A percentile compares a stretch with the other conserved stretches of the same genome.
Conservation (phyloP, 148 eudicot species). For the Vaccinium macrocarpon region DNA sequence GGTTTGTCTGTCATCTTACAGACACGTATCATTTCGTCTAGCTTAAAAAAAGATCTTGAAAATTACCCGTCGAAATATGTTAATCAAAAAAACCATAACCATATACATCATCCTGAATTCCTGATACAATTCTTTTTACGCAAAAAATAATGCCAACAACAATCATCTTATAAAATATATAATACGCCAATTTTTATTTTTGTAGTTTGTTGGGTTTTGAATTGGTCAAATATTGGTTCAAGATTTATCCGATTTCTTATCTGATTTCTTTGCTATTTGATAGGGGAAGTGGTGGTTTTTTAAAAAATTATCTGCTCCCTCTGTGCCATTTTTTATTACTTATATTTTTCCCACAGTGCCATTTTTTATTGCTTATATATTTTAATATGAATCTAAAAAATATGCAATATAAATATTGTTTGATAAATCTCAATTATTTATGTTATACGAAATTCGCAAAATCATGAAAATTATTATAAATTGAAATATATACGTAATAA, state of each 20-base stretch:
- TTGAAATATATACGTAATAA: too few relatives aligned
- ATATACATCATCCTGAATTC: not conserved
- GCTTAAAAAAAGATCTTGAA: not conserved
- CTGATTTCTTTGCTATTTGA: not conserved
- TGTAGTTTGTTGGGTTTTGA: not conserved
- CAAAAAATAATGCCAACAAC: not conserved
- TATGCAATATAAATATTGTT: too few relatives aligned
- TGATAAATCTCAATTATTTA: too few relatives aligned
- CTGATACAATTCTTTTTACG: not conserved
- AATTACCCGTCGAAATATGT: not conserved
- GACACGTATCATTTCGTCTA: not conserved
- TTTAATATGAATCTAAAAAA: too few relatives aligned
- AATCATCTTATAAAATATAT: not conserved
- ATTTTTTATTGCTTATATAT: too few relatives aligned
- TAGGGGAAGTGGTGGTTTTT: not conserved
- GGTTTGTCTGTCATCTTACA: not conserved
- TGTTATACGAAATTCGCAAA: too few relatives aligned
- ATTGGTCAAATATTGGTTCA: not conserved
- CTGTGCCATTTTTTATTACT: too few relatives aligned
- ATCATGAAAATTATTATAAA: too few relatives aligned
- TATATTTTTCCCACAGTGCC: too few relatives aligned
- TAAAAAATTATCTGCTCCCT: too few relatives aligned
- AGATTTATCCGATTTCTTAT: not conserved
- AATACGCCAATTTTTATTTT: not conserved
- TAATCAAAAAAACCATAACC: not conserved